These are phyloP conservation scores for Lachnum nothofagi DNA, from an alignment of 2,329 filamentous ascomycete genomes.

Conservation along the genomic window DNA sequence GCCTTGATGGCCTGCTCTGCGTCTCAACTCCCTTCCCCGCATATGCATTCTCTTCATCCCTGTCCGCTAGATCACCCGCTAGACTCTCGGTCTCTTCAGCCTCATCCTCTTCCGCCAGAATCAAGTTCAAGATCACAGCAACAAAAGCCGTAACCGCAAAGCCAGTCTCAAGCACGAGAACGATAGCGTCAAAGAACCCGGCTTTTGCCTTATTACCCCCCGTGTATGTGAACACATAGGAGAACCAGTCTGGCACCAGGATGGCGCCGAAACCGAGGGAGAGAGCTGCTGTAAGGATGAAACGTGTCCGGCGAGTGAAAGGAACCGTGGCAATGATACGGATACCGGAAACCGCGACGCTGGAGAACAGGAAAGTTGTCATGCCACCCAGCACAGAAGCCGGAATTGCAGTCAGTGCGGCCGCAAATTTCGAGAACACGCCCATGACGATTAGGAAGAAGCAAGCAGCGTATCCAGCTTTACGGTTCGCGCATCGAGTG, in stretches of 20 bases:
- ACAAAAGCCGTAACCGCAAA: conserved; percentile 71
- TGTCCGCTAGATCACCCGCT: conserved; percentile 21
- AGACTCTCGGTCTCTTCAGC: conserved; percentile 42
- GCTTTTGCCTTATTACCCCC: conserved; percentile 62
- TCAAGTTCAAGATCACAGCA: conserved; percentile 67
- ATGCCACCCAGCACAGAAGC: conserved; percentile 61
- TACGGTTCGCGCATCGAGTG: conserved; percentile 74
- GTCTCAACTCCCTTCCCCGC: not conserved
- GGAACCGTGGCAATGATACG: conserved; percentile 66
- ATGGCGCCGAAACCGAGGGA: conserved; percentile 69
- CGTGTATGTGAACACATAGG: conserved; percentile 65
- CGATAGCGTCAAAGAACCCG: conserved; percentile 72
- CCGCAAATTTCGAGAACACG: conserved; percentile 77
- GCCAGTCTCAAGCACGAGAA: conserved; percentile 68
- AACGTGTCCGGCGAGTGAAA: conserved; percentile 75
- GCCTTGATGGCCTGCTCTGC: not conserved
- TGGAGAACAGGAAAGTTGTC: conserved; percentile 75
- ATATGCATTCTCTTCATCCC: conserved; percentile 9
- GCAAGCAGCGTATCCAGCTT: conserved; percentile 72
- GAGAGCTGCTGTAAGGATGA: conserved; percentile 72
- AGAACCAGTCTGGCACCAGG: conserved; percentile 62
- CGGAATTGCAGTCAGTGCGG: conserved; percentile 72
- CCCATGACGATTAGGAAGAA: conserved; percentile 77
- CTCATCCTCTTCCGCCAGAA: conserved; percentile 70
- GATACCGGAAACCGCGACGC: conserved; percentile 72